phyloP scores from a whole-genome alignment of 2,329 filamentous ascomycete species.

The Verticillium longisporum region DNA sequence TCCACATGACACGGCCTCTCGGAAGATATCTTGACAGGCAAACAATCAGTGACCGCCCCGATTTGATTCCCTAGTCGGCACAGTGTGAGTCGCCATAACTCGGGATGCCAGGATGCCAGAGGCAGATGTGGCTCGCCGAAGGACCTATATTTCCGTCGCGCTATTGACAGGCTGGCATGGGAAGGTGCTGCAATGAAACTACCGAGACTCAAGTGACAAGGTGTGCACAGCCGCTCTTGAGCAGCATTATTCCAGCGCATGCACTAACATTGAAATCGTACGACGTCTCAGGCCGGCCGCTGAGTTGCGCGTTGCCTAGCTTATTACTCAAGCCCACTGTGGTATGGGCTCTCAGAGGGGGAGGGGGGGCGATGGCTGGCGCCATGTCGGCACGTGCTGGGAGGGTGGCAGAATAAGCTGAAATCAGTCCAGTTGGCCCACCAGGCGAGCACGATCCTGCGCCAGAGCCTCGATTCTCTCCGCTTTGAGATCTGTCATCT shows the following conservation, averaged over 20 bases:
- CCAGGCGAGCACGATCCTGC: not conserved
- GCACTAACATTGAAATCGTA: conserved; percentile 2
- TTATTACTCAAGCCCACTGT: not conserved
- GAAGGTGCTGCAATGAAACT: not conserved
- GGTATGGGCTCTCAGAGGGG: too few species aligned
- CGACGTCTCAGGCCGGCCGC: not conserved
- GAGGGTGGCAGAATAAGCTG: not conserved
- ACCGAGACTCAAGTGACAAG: not conserved
- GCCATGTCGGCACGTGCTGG: not conserved
- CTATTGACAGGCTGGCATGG: not conserved
- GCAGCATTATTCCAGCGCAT: not conserved
- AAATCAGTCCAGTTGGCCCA: not conserved
- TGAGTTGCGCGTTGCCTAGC: not conserved
- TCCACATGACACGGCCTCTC: not conserved
- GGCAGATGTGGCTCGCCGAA: not conserved
- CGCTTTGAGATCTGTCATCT: not conserved
- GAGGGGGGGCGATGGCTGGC: too few species aligned
- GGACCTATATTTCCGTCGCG: not conserved
- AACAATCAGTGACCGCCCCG: not conserved
- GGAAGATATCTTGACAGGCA: not conserved
- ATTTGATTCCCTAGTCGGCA: not conserved
- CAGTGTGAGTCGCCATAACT: too few species aligned
- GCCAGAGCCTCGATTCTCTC: not conserved
- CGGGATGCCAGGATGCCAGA: too few species aligned
- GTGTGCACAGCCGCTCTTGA: not conserved